Base-by-base conservation (phyloP, 148 eudicot genomes). In the Camellia japonica region DNA sequence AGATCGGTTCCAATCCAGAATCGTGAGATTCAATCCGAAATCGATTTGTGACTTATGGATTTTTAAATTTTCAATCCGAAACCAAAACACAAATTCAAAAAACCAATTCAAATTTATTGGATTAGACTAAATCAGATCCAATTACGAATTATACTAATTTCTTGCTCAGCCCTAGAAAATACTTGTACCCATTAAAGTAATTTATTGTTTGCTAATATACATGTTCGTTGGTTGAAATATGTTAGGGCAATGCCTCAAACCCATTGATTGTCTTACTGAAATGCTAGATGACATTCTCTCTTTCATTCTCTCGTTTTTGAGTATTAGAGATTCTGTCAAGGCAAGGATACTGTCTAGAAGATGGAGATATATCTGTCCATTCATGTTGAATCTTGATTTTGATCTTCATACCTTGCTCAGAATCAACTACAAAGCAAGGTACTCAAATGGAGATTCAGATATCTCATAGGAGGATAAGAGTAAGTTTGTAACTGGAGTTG, bases 331-430 rank as follows among this genome's bases (percentile, higher is more conserved):
- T 0, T 63, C 58, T 76, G 79, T 51, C 23, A 76, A 76, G 61
- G 51, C 67, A 13, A 76, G 79, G 79, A 49, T 52, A 43, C 7
- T 76, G 20, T 63, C 79, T 43, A 61, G 58, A 55, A 20, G 43
- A 76, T 76, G 79, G 56, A 63, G 79, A 76, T 6, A 19, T 46
- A 6, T 76, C 7, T 76, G 43, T 44, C 68, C 79, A 49, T 76
- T 58, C 55, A n/a, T 58, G 23, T 9, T 4, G 20, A 20, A 61
- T 62, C 68, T 76, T 42, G 69, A 76, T 3, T 76, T 76, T 76
- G 78, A 76, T 76, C 52, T 44, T 10, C 52, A 59, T 60, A 41
- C 69, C 47, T 69, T 76, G 78, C 69, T 76, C 18, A 58, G 78
- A 69, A 69, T n/a, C 23, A 23, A 23, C 23, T 23, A 23, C 73